These are phyloP conservation scores for Umbelopsis sp. DNA, from an alignment of 371 early-diverging fungal genomes.

Conservation along the genomic window DNA sequence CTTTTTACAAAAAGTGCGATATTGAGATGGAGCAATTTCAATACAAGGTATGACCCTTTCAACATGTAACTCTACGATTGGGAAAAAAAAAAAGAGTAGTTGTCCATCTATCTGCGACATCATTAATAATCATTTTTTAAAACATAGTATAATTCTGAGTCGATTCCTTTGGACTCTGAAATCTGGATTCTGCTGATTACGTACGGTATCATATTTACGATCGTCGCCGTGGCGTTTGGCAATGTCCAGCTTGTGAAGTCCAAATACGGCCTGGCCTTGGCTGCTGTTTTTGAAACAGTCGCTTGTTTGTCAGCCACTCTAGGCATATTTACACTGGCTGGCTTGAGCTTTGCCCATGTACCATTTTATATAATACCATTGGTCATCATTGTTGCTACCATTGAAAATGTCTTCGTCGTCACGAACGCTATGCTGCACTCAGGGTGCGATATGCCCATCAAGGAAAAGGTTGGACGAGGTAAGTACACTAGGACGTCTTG, in stretches of 20 bases:
- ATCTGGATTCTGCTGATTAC: constrained; percentile 12
- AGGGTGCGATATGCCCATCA: constrained; percentile 68
- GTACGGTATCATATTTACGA: constrained; percentile 47
- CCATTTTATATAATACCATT: constrained; percentile 65
- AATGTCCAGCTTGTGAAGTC: constrained; percentile 72
- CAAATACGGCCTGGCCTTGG: constrained; percentile 69
- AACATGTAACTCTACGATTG: too few species aligned
- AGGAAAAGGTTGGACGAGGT: constrained; percentile 72
- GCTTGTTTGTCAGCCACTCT: constrained; percentile 33
- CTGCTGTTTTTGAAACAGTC: constrained; percentile 53
- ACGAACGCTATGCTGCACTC: constrained; percentile 71
- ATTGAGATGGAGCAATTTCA: constrained; percentile 16
- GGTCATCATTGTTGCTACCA: constrained; percentile 67
- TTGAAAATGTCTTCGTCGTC: constrained; percentile 74
- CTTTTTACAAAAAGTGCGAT: neutral
- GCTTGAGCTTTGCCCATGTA: constrained; percentile 20
- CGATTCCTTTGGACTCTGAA: constrained; percentile 11
- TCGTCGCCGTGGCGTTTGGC: constrained; percentile 64
- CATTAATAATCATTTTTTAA: neutral
- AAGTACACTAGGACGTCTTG: neutral
- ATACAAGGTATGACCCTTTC: constrained; percentile 29
- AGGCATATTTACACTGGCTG: constrained; percentile 30
- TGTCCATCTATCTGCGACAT: too few species aligned
- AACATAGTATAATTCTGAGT: constrained; percentile 10
- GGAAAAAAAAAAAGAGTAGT: too few species aligned